Evolutionary conservation across 331 rosid genomes (phyloP), one percentile per base, ranked within the genome.

Genomic region (Dryas integrifolia): DNA sequence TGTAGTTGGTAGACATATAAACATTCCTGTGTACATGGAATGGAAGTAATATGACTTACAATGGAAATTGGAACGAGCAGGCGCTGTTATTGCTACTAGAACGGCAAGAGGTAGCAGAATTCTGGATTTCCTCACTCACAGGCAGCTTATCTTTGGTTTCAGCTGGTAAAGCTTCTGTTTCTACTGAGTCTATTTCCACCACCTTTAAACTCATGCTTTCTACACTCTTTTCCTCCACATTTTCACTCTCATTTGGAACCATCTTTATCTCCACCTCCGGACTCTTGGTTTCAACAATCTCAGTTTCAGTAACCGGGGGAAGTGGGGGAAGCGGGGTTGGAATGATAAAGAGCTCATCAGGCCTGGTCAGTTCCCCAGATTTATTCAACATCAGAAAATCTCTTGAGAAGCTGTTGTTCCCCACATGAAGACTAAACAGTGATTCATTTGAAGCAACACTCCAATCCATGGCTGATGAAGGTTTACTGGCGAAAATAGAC

Each of bases 371-470:
- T 21, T 70, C 58, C 39, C 67, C 67, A 5, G 67, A 62, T 16
- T 65, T 73, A 35, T 48, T 68, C 71, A 24, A 15, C 41, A 35
- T 0, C 9, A 58, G 18, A 21, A 57, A 70, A 2, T 87, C 92
- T 75, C 73, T 84, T 35, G 93, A 81, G 83, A 90, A 88, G 78
- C 90, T 85, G 62, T 4, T 74, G 64, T 85, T 87, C 58, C 91
- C 97, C 0, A 81, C 52, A 41, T 87, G 90, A 40, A 91, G 12
- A 67, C 97, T 91, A 58, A 88, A 88, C 3, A 91, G 65, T 49
- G 95, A 91, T 59, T 91, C 95, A 74, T 91, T 87, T 39, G 97
- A 88, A 45, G 89, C 80, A 5, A 69, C 60, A 70, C 92, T 88
- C 97, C 97, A 91, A 62, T 84, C 90, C 82, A 61, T 26, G 39